These are phyloP conservation scores for Takakia lepidozioides DNA, from an alignment of 225 moss, liverwort and hornwort species.

Conservation along the genomic window DNA sequence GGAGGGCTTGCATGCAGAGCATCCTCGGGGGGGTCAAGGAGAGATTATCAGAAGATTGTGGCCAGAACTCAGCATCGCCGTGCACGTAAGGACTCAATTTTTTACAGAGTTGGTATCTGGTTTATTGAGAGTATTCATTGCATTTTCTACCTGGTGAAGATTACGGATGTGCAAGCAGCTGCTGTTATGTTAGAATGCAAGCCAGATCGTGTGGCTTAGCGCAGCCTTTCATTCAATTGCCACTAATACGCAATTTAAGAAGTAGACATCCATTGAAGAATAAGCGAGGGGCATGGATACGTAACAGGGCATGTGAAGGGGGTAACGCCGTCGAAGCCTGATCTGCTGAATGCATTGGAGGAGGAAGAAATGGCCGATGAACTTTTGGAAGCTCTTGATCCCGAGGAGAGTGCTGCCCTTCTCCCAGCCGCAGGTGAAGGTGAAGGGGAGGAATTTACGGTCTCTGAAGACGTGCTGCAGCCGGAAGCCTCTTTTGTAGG, in stretches of 20 bases:
- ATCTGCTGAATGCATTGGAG: slow-evolving; percentile 37
- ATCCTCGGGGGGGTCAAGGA: slow-evolving; percentile 58
- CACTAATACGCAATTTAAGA: too few species aligned
- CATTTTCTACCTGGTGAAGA: too few species aligned
- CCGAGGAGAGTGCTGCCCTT: slow-evolving; percentile 12
- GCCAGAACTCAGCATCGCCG: slow-evolving; percentile 66
- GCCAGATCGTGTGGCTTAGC: too few species aligned
- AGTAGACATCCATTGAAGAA: too few species aligned
- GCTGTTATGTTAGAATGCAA: too few species aligned
- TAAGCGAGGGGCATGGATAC: too few species aligned
- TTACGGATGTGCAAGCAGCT: too few species aligned
- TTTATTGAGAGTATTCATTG: too few species aligned
- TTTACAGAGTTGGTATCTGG: neutral
- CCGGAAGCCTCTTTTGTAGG: slow-evolving; percentile 27
- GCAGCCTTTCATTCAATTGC: too few species aligned
- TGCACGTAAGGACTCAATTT: slow-evolving; percentile 27
- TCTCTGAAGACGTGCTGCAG: slow-evolving; percentile 9
- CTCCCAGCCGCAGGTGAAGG: slow-evolving; percentile 8
- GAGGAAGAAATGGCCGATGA: slow-evolving; percentile 5
- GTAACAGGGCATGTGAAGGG: slow-evolving; percentile 75
- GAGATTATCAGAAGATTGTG: slow-evolving; percentile 63
- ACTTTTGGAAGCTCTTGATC: slow-evolving; percentile 8
- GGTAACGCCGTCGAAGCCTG: slow-evolving; percentile 69
- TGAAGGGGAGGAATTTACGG: neutral
- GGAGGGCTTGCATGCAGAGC: too few species aligned